Conservation (phyloP, 2,329 filamentous ascomycete species). For the Emergomyces orientalis region DNA sequence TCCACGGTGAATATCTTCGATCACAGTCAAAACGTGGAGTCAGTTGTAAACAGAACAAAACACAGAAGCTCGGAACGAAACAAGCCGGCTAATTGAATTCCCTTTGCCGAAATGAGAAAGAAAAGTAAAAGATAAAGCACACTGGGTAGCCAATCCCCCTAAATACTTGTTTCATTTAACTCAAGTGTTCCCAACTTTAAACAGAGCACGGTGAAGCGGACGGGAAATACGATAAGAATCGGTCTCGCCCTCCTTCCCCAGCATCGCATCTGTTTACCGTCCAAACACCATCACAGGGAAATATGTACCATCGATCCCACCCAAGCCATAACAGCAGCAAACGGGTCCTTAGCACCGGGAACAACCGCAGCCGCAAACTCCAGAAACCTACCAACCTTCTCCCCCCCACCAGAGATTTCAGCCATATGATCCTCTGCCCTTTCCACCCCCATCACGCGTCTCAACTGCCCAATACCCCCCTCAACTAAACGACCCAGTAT, state of each 20-base stretch:
- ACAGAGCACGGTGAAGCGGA: background rate
- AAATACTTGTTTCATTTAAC: background rate
- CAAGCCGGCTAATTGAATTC: background rate
- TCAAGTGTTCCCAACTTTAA: background rate
- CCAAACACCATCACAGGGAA: constrained; percentile 12
- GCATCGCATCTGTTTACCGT: background rate
- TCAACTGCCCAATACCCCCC: constrained; percentile 27
- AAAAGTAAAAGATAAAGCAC: background rate
- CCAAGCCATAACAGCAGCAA: constrained; percentile 28
- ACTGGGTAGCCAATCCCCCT: background rate
- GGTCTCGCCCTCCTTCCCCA: background rate
- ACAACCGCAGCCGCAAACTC: constrained; percentile 46
- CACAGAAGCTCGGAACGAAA: background rate
- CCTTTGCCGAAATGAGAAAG: background rate
- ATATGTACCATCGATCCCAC: constrained; percentile 25
- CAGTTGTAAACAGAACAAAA: background rate
- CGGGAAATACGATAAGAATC: background rate
- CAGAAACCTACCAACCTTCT: constrained; percentile 36
- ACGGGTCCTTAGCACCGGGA: constrained; percentile 20
- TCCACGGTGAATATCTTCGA: background rate
- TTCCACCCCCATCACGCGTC: constrained; percentile 21
- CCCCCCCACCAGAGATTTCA: constrained; percentile 10
- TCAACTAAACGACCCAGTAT: constrained; percentile 49
- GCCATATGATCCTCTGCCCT: background rate
- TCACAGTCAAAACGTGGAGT: background rate